Base-by-base conservation (phyloP, 2,329 filamentous ascomycete genomes). In the Ceratocystis ficicola region DNA sequence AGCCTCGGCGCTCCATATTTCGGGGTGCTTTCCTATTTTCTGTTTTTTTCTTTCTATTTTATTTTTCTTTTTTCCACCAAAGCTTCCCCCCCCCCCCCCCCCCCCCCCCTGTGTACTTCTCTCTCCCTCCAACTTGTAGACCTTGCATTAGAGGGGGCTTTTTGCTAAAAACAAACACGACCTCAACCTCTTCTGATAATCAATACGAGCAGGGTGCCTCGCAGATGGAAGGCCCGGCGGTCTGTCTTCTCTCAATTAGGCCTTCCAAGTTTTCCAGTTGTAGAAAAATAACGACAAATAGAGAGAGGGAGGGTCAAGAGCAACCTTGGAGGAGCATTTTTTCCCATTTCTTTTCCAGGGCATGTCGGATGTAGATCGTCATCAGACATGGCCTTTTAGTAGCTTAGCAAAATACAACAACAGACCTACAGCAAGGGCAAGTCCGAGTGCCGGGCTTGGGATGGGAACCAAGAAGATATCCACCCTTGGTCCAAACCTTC, bases 1-100 rank as follows among this genome's bases (percentile, higher is more conserved):
- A 30, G 20, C 55, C 52, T 59, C 55, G 28, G 17, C 28, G 55
- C 25, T 36, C 55, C 55, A 59, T 28, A 36, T n/a, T 32, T 59
- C 25, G 20, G 25, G 46, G 28, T 44, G n/a, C 44, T 15, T 63
- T 66, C 25, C 36, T 28, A n/a, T 48, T 57, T 22, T 25, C 32
- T 41, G 20, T 62, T 30, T 41, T 32, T 66, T 28, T 5, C 32
- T 46, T 28, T 59, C n/a, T 57, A n/a, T 36, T 50, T 17, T 65
- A 5, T 25, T n/a, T 63, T 62, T 62, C 32, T 20, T 57, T 20
- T 48, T 36, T n/a, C 2, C 32, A 5, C 44, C 5, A 15, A 41
- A 15, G 12, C 62, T 30, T 25, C 12, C 5, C 46, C 3, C 22
- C 28, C 22, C 10, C 22, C 12, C 5, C 46, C 3, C 22, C 28